Percentiles rank a stretch among this genome's conserved stretches.
phyloP scores from a whole-genome alignment of 2,329 filamentous ascomycete species.

The Tolypocladium endophyticum region DNA sequence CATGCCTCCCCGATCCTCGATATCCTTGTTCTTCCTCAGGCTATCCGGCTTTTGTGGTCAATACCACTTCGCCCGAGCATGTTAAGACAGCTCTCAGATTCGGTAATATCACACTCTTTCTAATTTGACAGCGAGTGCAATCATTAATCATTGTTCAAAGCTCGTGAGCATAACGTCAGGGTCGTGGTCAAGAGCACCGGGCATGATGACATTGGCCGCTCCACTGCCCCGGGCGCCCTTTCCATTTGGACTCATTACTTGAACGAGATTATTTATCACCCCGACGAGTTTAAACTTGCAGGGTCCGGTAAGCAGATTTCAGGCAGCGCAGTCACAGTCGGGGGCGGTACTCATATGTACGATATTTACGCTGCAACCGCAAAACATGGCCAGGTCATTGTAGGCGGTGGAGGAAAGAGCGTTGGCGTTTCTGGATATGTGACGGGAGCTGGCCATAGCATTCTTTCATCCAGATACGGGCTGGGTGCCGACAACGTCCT shows the following conservation, averaged over 20 bases:
- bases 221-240: slow-evolving; percentile 37
- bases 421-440: slow-evolving; percentile 52
- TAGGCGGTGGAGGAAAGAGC: slow-evolving; percentile 43
- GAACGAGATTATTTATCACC: slow-evolving; percentile 23
- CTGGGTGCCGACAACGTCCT: slow-evolving; percentile 53
- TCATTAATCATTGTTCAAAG: slow-evolving; percentile 8
- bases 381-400: slow-evolving; percentile 32
- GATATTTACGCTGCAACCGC: slow-evolving; percentile 28
- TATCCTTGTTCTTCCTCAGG: slow-evolving; percentile 21
- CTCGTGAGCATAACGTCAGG: slow-evolving; percentile 29
- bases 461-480: slow-evolving; percentile 42
- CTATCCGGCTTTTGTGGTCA: slow-evolving; percentile 25
- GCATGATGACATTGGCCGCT: slow-evolving; percentile 34
- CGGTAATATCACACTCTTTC: slow-evolving; percentile 20
- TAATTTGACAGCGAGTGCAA: rapidly evolving
- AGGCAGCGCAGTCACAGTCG: slow-evolving; percentile 39
- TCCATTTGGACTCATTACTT: slow-evolving; percentile 44
- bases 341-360: slow-evolving; percentile 40
- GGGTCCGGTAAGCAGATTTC: slow-evolving; percentile 30
- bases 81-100: slow-evolving; percentile 28
- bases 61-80: slow-evolving; percentile 21
- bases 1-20: slow-evolving; percentile 32
- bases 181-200: slow-evolving; percentile 29
- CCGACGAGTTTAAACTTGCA: slow-evolving; percentile 28
- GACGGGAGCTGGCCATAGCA: slow-evolving; percentile 50